These are phyloP conservation scores for Sclerotinia subarctica DNA, from an alignment of 2,329 filamentous ascomycete species.

Conservation along the genomic window DNA sequence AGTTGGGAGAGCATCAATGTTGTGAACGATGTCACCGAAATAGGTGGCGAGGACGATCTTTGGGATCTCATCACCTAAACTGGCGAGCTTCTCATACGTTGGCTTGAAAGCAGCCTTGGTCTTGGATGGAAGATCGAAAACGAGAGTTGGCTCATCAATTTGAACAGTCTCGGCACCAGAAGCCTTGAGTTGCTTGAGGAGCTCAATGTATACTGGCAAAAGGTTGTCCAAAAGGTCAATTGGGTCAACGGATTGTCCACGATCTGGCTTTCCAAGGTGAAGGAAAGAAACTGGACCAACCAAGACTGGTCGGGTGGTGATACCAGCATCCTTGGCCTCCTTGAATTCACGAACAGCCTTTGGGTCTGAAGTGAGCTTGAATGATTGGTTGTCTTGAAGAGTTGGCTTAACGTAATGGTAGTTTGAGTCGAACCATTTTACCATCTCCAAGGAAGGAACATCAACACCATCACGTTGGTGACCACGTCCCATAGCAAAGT, in stretches of 20 bases:
- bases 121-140: slow-evolving; percentile 87
- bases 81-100: slow-evolving; percentile 83
- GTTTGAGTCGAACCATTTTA: slow-evolving; percentile 99
- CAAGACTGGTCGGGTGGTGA: slow-evolving; percentile 88
- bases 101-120: slow-evolving; percentile 98
- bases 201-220: slow-evolving; percentile 88
- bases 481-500: slow-evolving; percentile 99
- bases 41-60: slow-evolving; percentile 92
- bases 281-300: slow-evolving; percentile 97
- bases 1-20: slow-evolving; percentile 83
- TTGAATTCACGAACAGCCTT: slow-evolving; percentile 94
- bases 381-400: slow-evolving; percentile 92
- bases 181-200: slow-evolving; percentile 88
- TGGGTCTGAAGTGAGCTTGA: slow-evolving; percentile 81
- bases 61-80: slow-evolving; percentile 75
- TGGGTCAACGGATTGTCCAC: slow-evolving; percentile 86
- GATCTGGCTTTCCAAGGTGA: slow-evolving; percentile 95
- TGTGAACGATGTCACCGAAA: slow-evolving; percentile 99
- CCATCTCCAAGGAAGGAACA: slow-evolving; percentile 95
- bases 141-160: slow-evolving; percentile 96
- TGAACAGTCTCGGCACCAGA: slow-evolving; percentile 95
- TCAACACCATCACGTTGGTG: slow-evolving; percentile 94
- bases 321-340: slow-evolving; percentile 96
- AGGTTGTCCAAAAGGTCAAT: slow-evolving; percentile 93
- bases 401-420: slow-evolving; percentile 99